Conservation (phyloP, 768 basidiomycete species). For the Phallus indusiatus region DNA sequence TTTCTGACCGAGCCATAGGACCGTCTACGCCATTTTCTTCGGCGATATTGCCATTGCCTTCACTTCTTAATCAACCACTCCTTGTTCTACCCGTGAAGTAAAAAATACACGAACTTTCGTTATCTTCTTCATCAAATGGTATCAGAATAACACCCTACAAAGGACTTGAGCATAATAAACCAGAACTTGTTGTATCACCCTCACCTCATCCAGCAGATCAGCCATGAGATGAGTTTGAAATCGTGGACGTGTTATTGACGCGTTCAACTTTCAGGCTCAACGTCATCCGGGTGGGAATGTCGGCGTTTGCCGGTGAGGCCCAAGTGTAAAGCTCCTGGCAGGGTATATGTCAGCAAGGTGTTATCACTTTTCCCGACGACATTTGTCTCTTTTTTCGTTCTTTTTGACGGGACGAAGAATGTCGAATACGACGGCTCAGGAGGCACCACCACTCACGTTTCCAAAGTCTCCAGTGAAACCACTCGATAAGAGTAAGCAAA, state of each 20-base stretch:
- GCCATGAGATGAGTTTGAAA: neutral
- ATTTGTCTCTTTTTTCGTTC: neutral
- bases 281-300: neutral
- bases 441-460: conserved; percentile 5
- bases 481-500: conserved; percentile 58
- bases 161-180: neutral
- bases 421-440: neutral
- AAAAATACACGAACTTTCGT: neutral
- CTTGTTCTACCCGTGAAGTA: neutral
- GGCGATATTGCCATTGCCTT: neutral
- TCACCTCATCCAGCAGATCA: neutral
- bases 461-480: conserved; percentile 48
- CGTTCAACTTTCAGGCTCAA: neutral
- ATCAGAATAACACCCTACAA: neutral
- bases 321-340: no score
- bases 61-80: neutral
- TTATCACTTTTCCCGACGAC: neutral
- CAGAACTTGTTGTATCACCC: neutral
- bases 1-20: conserved; percentile 6
- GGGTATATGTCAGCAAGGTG: conserved; percentile 2
- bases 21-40: conserved; percentile 5
- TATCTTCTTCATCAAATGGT: neutral
- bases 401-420: neutral
- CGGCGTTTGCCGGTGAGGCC: no score
- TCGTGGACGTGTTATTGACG: conserved; percentile 4